These are phyloP conservation scores for Metschnikowia lochheadii DNA, from an alignment of 805 yeast species.

Conservation along the genomic window DNA sequence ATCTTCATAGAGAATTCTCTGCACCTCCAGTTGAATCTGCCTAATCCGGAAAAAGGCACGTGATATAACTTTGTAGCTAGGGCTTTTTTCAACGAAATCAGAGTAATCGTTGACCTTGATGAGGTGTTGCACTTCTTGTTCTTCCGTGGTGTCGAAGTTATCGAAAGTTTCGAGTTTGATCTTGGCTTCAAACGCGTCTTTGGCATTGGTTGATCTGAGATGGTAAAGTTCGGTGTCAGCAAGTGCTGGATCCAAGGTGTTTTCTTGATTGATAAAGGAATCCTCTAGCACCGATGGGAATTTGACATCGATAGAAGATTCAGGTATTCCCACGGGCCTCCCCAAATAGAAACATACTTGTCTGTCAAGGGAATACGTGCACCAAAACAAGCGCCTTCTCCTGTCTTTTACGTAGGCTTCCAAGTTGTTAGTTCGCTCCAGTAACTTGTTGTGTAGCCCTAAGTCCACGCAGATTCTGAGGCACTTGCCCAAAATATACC, in stretches of 20 bases:
- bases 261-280: constrained; percentile 44
- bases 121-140: neutral
- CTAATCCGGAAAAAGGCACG: constrained; percentile 66
- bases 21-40: constrained; percentile 72
- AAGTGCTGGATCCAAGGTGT: constrained; percentile 11
- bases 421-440: constrained; percentile 25
- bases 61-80: constrained; percentile 68
- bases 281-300: constrained; percentile 79
- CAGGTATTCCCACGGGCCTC: constrained; percentile 86
- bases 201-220: neutral
- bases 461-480: constrained; percentile 76
- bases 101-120: constrained; percentile 25
- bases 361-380: constrained; percentile 79
- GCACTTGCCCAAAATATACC: constrained; percentile 85
- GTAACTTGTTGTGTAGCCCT: constrained; percentile 70
- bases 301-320: constrained; percentile 64
- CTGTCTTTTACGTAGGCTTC: constrained; percentile 62
- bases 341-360: constrained; percentile 84
- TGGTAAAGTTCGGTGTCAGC: constrained; percentile 7
- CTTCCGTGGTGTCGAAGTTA: neutral
- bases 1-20: constrained; percentile 64
- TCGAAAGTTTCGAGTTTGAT: neutral
- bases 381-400: constrained; percentile 69
- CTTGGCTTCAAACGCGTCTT: neutral
- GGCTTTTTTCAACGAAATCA: constrained; percentile 26